These are phyloP conservation scores for Angomonas deanei DNA, from an alignment of 208 protist genomes.

Conservation along the genomic window DNA sequence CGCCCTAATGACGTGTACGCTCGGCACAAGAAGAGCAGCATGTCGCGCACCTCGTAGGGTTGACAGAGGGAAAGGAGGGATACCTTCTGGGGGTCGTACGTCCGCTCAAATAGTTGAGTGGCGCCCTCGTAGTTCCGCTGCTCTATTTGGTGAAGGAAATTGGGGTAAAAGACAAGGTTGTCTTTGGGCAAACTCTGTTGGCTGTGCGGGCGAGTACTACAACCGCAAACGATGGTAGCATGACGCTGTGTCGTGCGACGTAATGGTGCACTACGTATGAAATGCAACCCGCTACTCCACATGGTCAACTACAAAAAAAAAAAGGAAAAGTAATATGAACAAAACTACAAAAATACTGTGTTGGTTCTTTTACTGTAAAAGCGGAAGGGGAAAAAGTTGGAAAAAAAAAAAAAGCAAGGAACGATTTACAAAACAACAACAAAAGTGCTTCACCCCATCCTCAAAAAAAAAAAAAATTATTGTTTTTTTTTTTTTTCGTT, in stretches of 20 bases:
- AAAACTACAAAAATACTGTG: conserved; percentile 9
- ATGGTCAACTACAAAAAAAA: conserved; percentile 16
- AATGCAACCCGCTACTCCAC: too few species aligned
- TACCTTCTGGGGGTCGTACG: conserved; percentile 20
- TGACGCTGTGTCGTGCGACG: not conserved
- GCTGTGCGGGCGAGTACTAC: too few species aligned
- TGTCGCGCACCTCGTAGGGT: conserved; percentile 37
- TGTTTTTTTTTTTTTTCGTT: conserved; percentile 4
- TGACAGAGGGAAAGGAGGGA: conserved; percentile 37
- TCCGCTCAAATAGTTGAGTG: conserved; percentile 23
- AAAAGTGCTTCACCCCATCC: too few species aligned
- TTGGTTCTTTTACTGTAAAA: conserved; percentile 7
- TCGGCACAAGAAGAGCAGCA: conserved; percentile 46
- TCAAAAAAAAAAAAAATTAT: conserved; percentile 3
- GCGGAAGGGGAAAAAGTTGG: conserved; percentile 13
- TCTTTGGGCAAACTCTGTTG: too few species aligned
- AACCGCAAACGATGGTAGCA: not conserved
- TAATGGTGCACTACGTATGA: too few species aligned
- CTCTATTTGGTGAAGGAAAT: conserved; percentile 17
- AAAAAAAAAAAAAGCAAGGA: conserved; percentile 7
- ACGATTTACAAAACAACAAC: not conserved
- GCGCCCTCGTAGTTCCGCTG: conserved; percentile 23
- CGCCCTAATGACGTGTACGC: conserved; percentile 56
- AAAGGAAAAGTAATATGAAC: conserved; percentile 12
- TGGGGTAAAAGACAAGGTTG: too few species aligned